phyloP scores from a whole-genome alignment of 371 early-diverging fungal genomes.

The Dichotomocladium elegans region DNA sequence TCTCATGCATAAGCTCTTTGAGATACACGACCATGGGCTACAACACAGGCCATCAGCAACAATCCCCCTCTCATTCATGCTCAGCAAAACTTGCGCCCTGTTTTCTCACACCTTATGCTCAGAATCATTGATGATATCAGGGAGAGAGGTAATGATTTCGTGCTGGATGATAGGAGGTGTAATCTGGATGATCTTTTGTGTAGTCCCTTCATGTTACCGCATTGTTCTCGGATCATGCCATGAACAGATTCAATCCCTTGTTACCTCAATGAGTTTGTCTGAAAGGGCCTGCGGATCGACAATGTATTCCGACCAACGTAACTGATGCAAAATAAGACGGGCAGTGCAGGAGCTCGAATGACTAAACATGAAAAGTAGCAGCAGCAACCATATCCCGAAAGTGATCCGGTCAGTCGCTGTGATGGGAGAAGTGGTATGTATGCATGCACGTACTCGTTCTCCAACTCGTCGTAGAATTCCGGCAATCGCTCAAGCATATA shows the following conservation, averaged over 20 bases:
- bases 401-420: neutral
- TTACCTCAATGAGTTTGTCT: conserved; percentile 67
- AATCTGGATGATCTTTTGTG: conserved; percentile 57
- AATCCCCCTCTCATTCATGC: neutral
- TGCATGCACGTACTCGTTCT: conserved; percentile 29
- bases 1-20: conserved; percentile 60
- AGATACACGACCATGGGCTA: conserved; percentile 60
- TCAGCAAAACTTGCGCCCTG: neutral
- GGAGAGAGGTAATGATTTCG: conserved; percentile 71
- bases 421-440: neutral
- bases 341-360: conserved; percentile 52
- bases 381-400: no score
- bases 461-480: conserved; percentile 60
- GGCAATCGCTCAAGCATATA: conserved; percentile 65
- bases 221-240: no score
- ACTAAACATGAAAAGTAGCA: conserved; percentile 12
- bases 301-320: conserved; percentile 78
- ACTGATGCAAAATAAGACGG: conserved; percentile 68
- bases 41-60: neutral
- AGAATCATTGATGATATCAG: conserved; percentile 76
- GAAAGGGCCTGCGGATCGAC: conserved; percentile 60
- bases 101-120: conserved; percentile 54
- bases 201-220: no score
- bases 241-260: neutral
- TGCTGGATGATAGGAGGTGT: conserved; percentile 65